These are phyloP conservation scores for Musa acuminata DNA, from an alignment of 176 grass and related monocot species.

Conservation along the genomic window DNA sequence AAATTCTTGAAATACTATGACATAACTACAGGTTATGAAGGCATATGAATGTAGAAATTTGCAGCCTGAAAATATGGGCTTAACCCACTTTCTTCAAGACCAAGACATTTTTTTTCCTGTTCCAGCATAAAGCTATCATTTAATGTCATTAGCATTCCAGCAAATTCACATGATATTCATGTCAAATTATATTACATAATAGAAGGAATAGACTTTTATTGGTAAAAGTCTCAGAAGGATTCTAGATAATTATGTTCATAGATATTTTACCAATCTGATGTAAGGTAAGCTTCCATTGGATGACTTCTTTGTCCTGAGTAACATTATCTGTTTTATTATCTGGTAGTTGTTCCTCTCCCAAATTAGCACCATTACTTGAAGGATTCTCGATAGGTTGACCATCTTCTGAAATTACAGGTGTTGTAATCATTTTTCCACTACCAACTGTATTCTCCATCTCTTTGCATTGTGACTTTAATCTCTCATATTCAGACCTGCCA, in stretches of 20 bases:
- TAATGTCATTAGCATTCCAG: no score
- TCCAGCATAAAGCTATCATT: no score
- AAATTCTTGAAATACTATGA: no score
- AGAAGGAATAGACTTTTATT: no score
- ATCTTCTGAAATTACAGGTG: slow-evolving; percentile 81
- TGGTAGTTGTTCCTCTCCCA: slow-evolving; percentile 9
- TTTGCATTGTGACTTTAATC: slow-evolving; percentile 74
- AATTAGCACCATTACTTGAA: slow-evolving; percentile 12
- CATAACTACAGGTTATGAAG: no score
- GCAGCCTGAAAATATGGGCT: no score
- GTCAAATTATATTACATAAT: no score
- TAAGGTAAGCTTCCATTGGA: slow-evolving; percentile 87
- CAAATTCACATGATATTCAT: no score
- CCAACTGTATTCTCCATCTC: slow-evolving; percentile 81
- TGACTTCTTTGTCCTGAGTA: slow-evolving; percentile 38
- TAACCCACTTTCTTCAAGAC: no score
- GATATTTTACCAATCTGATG: slow-evolving; percentile 83
- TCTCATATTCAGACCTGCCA: slow-evolving; percentile 82
- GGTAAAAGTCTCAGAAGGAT: not conserved
- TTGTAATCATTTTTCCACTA: slow-evolving; percentile 66
- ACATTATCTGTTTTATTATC: slow-evolving; percentile 29
- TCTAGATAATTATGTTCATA: slow-evolving; percentile 1
- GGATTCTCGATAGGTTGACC: slow-evolving; percentile 48
- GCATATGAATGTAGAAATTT: no score
- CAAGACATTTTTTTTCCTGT: no score